phyloP scores from a whole-genome alignment of 202 grass and related monocot species.

The Carex arenaria region DNA sequence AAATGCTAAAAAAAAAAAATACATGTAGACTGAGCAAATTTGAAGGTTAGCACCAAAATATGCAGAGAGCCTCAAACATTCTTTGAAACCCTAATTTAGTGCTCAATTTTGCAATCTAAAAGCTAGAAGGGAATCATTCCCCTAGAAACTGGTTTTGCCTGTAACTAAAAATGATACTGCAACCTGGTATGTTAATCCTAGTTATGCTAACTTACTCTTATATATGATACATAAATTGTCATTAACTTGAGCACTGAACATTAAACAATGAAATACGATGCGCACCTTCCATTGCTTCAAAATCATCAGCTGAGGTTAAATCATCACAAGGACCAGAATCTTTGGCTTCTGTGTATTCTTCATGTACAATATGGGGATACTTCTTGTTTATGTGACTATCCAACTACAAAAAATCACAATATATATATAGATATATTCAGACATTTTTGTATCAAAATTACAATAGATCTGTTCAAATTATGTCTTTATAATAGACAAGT shows the following conservation, averaged over 20 bases:
- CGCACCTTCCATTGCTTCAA: conserved; percentile 70
- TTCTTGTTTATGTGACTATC: conserved; percentile 45
- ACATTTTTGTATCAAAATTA: not conserved
- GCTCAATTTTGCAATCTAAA: not conserved
- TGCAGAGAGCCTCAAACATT: not conserved
- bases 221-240: not conserved
- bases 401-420: conserved; percentile 45
- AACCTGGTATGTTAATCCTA: not conserved
- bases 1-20: not conserved
- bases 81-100: not conserved
- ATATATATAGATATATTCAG: not conserved
- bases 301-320: conserved; percentile 30
- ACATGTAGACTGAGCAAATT: not conserved
- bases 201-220: not conserved
- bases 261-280: conserved; percentile 2
- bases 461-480: not conserved
- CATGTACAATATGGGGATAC: conserved; percentile 87
- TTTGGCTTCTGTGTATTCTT: conserved; percentile 53
- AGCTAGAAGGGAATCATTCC: not conserved
- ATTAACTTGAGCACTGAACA: conserved; percentile 17
- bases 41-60: not conserved
- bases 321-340: conserved; percentile 34
- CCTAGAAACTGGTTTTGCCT: not conserved
- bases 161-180: not conserved
- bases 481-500: not conserved